Evolutionary conservation across 306 rosid species (phyloP).

Genomic region (Abrus pulchellus): DNA sequence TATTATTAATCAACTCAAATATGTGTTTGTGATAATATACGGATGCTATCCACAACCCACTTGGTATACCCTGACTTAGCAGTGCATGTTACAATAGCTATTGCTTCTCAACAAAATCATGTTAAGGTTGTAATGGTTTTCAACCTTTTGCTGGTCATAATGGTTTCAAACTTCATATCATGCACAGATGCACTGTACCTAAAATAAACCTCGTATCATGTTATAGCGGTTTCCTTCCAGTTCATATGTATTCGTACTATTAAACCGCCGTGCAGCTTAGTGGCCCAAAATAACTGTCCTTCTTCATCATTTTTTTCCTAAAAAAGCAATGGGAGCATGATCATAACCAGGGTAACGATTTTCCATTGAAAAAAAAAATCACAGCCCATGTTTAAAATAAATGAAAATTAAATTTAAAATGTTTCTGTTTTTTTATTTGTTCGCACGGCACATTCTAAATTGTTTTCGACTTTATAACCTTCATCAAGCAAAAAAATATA

Average conservation of each 20-base stretch:
- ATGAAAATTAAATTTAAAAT: no score
- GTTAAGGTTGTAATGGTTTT: neutral
- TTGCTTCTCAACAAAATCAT: neutral
- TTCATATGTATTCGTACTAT: constrained; percentile 25
- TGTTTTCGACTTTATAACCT: constrained; percentile 5
- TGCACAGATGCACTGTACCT: constrained; percentile 11
- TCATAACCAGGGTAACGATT: neutral
- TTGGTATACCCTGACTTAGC: neutral
- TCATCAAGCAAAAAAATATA: constrained; percentile 23
- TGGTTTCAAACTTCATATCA: constrained; percentile 10
- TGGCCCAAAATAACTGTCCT: constrained; percentile 41
- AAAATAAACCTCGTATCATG: neutral
- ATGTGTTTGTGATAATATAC: neutral
- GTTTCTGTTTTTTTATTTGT: neutral
- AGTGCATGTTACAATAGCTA: no score
- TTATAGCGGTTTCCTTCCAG: neutral
- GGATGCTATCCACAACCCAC: neutral
- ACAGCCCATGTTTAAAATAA: neutral
- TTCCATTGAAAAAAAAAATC: neutral
- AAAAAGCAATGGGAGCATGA: neutral
- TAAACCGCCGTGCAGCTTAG: constrained; percentile 14
- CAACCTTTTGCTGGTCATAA: neutral
- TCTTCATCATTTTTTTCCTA: neutral
- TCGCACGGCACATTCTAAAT: neutral
- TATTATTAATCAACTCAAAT: neutral